phyloP scores from a whole-genome alignment of 257 asterid species.

The Salvia rosmarinus region DNA sequence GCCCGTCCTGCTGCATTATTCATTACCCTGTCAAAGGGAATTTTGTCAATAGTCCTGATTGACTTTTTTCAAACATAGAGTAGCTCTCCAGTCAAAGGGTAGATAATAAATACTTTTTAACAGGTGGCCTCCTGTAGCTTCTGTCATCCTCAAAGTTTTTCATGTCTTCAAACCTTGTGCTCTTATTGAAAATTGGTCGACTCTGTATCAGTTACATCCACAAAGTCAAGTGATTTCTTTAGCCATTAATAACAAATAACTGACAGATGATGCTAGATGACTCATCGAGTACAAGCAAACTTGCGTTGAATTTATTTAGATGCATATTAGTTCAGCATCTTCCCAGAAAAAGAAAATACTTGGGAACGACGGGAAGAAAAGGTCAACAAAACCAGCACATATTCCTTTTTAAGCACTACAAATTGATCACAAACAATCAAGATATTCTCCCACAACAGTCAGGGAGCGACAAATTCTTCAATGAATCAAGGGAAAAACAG shows the following conservation, averaged over 20 bases:
- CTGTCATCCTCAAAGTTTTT: conserved; percentile 78
- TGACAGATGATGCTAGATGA: background rate
- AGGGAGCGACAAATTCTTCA: conserved; percentile 1
- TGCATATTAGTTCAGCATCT: background rate
- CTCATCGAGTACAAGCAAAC: background rate
- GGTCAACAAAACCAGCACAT: background rate
- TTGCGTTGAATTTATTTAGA: background rate
- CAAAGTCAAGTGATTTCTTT: conserved; percentile 18
- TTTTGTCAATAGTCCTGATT: conserved; percentile 23
- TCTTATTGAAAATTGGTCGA: conserved; percentile 92
- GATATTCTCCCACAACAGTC: background rate
- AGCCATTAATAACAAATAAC: conserved; percentile 19
- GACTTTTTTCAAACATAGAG: conserved; percentile 7
- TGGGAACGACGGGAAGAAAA: background rate
- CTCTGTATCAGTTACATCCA: conserved; percentile 59
- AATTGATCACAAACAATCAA: background rate
- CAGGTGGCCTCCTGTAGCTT: conserved; percentile 66
- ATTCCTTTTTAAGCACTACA: conserved; percentile 5
- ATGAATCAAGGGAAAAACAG: conserved; percentile 3
- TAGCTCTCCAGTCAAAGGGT: conserved; percentile 10
- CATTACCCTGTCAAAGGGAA: conserved; percentile 50
- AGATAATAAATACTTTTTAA: conserved; percentile 48
- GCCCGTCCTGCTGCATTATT: conserved; percentile 69
- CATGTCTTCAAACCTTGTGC: conserved; percentile 98
- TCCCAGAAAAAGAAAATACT: background rate